Conservation (phyloP, 2,329 filamentous ascomycete genomes). For the Nigrospora sphaerica region DNA sequence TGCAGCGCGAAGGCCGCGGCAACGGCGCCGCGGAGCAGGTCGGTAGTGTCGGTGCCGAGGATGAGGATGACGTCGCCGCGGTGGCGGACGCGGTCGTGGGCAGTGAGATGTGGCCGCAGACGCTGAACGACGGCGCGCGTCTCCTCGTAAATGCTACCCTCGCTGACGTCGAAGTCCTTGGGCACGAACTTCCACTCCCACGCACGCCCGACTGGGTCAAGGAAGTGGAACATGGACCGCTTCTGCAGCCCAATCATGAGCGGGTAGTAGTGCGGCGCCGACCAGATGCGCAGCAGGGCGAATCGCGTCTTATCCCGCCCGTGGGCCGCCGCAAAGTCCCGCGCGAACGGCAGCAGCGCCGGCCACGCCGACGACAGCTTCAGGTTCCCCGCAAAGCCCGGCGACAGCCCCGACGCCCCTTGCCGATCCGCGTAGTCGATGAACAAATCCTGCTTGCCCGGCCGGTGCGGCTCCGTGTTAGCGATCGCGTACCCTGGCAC, state of each 20-base stretch:
- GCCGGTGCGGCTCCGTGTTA: slow-evolving; percentile 25
- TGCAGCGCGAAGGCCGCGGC: slow-evolving; percentile 37
- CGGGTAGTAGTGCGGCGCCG: slow-evolving; percentile 40
- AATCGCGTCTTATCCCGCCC: slow-evolving; percentile 23
- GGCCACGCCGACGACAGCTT: slow-evolving; percentile 17
- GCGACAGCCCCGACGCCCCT: slow-evolving; percentile 13
- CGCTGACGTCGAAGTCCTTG: slow-evolving; percentile 35
- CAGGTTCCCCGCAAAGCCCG: slow-evolving; percentile 22
- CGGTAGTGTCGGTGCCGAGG: slow-evolving; percentile 34
- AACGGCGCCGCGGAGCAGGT: slow-evolving; percentile 28
- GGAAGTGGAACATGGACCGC: slow-evolving; percentile 27
- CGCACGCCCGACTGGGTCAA: slow-evolving; percentile 30
- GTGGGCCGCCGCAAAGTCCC: slow-evolving; percentile 17
- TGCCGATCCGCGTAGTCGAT: slow-evolving; percentile 29
- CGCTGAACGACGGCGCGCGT: slow-evolving; percentile 22
- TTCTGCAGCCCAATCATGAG: slow-evolving; percentile 33
- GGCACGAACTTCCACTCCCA: slow-evolving; percentile 42
- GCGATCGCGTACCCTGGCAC: slow-evolving; percentile 29
- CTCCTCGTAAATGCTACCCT: slow-evolving; percentile 31
- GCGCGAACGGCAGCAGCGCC: slow-evolving; percentile 22
- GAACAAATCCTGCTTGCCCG: slow-evolving; percentile 30
- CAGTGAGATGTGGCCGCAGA: slow-evolving; percentile 19
- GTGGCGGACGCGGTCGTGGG: slow-evolving; percentile 25
- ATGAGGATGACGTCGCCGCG: slow-evolving; percentile 36
- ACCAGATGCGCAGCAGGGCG: slow-evolving; percentile 37